A percentile compares a stretch with the other conserved stretches of the same genome.
Conservation (phyloP, 129 eudicot species). For the Apium graveolens region DNA sequence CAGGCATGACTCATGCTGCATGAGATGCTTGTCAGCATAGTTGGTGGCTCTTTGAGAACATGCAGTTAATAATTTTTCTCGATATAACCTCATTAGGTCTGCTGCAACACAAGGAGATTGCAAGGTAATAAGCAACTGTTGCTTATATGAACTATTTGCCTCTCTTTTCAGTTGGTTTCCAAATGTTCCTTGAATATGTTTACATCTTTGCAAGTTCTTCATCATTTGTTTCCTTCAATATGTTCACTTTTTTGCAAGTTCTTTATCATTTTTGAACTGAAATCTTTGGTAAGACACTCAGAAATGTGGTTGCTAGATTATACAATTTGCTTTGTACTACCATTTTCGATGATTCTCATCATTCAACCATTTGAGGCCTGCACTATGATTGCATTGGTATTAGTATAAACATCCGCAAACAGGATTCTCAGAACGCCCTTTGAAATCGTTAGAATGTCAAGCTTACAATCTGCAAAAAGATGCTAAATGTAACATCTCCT, state of each 20-base stretch:
- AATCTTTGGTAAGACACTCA: not conserved
- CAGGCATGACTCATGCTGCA: not conserved
- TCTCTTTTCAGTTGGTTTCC: not conserved
- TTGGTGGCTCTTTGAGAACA: conserved; percentile 7
- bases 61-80: conserved; percentile 1
- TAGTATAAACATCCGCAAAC: too few relatives aligned
- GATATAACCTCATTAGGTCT: conserved; percentile 10
- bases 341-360: too few relatives aligned
- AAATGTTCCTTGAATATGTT: conserved; percentile 1
- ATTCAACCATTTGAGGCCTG: too few relatives aligned
- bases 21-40: not conserved
- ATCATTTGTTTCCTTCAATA: not conserved
- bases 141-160: not conserved
- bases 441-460: too few relatives aligned
- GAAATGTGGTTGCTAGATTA: not conserved
- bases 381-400: too few relatives aligned
- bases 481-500: too few relatives aligned
- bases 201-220: conserved; percentile 14
- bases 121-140: not conserved
- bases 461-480: too few relatives aligned
- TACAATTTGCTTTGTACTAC: not conserved
- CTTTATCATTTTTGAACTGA: not conserved
- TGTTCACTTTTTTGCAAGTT: conserved; percentile 18
- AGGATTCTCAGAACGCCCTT: too few relatives aligned
- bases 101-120: conserved; percentile 2